These are phyloP conservation scores for Verticillium tricorpus DNA, from an alignment of 2,329 filamentous ascomycete genomes.

Conservation along the genomic window DNA sequence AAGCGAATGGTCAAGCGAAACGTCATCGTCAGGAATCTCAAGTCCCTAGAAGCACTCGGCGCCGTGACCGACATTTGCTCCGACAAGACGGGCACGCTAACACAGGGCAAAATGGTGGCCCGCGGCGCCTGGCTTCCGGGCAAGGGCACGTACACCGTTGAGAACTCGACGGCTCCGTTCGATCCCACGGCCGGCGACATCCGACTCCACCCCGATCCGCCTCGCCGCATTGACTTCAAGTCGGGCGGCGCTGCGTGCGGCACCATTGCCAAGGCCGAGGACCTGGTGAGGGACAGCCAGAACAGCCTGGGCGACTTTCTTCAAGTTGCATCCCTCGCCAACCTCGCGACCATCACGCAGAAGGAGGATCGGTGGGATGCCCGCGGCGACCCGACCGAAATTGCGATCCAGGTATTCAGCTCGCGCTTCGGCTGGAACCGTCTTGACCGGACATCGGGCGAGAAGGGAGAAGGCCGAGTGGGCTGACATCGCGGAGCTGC, in stretches of 20 bases:
- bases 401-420: conserved; percentile 68
- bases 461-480: conserved; percentile 42
- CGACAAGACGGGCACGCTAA: conserved; percentile 56
- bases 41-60: conserved; percentile 54
- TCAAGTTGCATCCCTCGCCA: conserved; percentile 53
- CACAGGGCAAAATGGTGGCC: conserved; percentile 61
- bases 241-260: conserved; percentile 17
- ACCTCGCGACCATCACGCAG: conserved; percentile 44
- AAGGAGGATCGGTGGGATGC: conserved; percentile 50
- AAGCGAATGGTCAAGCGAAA: conserved; percentile 48
- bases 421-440: conserved; percentile 61
- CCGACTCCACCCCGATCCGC: conserved; percentile 24
- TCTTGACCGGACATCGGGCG: conserved; percentile 43
- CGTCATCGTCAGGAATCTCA: conserved; percentile 48
- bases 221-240: conserved; percentile 7
- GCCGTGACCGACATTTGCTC: conserved; percentile 44
- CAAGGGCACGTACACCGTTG: conserved; percentile 53
- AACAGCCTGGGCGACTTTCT: conserved; percentile 48
- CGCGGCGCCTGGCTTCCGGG: conserved; percentile 55
- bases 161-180: conserved; percentile 49
- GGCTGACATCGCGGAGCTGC: conserved; percentile 59
- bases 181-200: conserved; percentile 51
- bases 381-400: conserved; percentile 64
- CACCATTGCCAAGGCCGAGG: conserved; percentile 17
- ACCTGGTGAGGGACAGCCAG: conserved; percentile 37